Evolutionary conservation across 1,284 basidiomycete genomes (phyloP).

Genomic region (Rugiboletus extremiorientalis): DNA sequence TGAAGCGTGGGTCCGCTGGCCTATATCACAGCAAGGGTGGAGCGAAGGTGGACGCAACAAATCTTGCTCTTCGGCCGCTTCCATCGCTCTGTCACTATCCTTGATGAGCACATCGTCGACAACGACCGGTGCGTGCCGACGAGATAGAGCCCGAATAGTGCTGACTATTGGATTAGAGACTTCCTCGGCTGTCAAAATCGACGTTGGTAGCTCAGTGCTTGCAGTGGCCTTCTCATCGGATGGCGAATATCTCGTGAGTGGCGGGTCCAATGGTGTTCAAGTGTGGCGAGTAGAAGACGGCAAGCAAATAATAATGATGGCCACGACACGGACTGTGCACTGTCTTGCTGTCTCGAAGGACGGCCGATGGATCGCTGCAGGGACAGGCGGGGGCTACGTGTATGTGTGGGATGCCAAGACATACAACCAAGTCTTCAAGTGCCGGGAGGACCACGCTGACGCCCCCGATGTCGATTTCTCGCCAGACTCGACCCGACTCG

Average conservation of each 20-base stretch:
- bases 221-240: background rate
- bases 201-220: background rate
- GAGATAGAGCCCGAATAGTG: background rate
- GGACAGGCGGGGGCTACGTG: background rate
- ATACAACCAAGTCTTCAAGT: background rate
- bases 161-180: background rate
- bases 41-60: background rate
- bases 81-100: too few species aligned
- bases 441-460: background rate
- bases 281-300: slow-evolving; percentile 4
- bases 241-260: background rate
- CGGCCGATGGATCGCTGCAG: slow-evolving; percentile 8
- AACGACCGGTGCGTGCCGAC: background rate
- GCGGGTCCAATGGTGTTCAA: background rate
- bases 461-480: slow-evolving; percentile 7
- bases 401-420: background rate
- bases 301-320: background rate
- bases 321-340: background rate
- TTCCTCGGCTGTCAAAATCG: background rate
- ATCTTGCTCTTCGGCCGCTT: background rate
- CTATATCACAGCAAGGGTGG: background rate
- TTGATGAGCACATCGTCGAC: too few species aligned
- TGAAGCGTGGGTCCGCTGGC: background rate
- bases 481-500: slow-evolving; percentile 6
- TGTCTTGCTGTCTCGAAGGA: slow-evolving; percentile 5